Evolutionary conservation across 2,329 filamentous ascomycete species (phyloP), one percentile per base, ranked within the genome.

Genomic region (Ophiostoma himal-ulmi): DNA sequence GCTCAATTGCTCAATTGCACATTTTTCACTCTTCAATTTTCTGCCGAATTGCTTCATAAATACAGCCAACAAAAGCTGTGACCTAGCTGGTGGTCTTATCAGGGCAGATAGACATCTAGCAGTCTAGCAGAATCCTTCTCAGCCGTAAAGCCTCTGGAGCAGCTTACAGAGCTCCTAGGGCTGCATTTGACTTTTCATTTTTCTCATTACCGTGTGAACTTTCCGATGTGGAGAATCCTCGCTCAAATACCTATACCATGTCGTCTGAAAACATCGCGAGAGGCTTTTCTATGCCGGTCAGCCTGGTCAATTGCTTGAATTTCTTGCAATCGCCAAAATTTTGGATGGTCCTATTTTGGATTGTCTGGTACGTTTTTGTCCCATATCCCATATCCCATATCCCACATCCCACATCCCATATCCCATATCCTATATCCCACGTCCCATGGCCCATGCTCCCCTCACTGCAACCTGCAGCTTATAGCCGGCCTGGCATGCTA

Each of bases 331-430:
- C 83, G 30, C 78, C 82, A 22, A 78, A 74, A 3, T 85, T 85
- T 73, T 86, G 84, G 84, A 76, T 79, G 71, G 81, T 77, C 71
- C 74, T 79, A 20, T 77, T 75, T 71, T 81, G 74, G 76, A 75
- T 79, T 39, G 75, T 85, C 48, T 86, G 83, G 84, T 86, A 81
- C 44, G 69, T 64, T 60, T 30, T 30, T 30, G 30, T 3, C 30
- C 30, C 30, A 30, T 30, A 30, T 30, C 30, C 5, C 1, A 48
- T 48, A 48, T 48, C n/a, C 7, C 4, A 48, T n/a, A 2, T 39
- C 37, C 37, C 11, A 39, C 3, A 0, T 13, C 37, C 37, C 39
- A 44, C 17, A 13, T 13, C 5, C 44, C 2, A 30, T n/a, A 5
- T 5, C 11, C 17, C 52, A 30, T 26, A 2, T 39, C 37, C 37